Base-by-base conservation (phyloP, 169 alveolate genomes). In the Plasmodium vinckei region DNA sequence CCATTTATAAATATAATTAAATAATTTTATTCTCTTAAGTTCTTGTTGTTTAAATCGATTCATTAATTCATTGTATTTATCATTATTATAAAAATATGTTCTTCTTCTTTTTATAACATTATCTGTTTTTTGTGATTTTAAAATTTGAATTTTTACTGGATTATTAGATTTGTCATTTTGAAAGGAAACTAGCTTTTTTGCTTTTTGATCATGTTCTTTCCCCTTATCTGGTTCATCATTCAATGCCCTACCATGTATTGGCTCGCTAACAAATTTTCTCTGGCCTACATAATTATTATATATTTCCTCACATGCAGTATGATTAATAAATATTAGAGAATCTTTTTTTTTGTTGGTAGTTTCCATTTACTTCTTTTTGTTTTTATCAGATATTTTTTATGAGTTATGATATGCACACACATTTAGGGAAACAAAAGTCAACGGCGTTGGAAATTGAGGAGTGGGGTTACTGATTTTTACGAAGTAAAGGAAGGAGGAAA, bases 21-120 rank as follows among this genome's bases (percentile, higher is more conserved):
- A 77, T 19, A 10, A 9, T 15, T 77, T 61, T 23, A 77, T 57
- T 49, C 57, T 77, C 27, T 77, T 61, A 15, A 77, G 64, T 27
- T 63, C 77, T 56, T 77, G 88, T 77, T 77, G 88, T 77, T 77
- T 77, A 54, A 77, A 77, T 2, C 59, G 65, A 10, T 77, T 53
- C 59, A 63, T 64, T 15, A 77, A 64, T 63, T 64, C 49, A 15
- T 77, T 77, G 17, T 77, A 77, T 10, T 49, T 77, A 42, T 0
- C 33, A 9, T 77, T 75, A 9, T 77, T 64, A 64, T 13, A 77
- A 27, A 77, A n/a, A 19, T 9, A 27, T 0, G 73, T 10, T 63
- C 25, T 64, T 64, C 57, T 77, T 39, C 33, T 77, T 51, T 65
- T 63, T 7, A 77, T 6, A 6, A 73, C 9, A 17, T 12, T 64